Evolutionary conservation across 768 basidiomycete species (phyloP).

Genomic region (Clitopilus hobsonii): DNA sequence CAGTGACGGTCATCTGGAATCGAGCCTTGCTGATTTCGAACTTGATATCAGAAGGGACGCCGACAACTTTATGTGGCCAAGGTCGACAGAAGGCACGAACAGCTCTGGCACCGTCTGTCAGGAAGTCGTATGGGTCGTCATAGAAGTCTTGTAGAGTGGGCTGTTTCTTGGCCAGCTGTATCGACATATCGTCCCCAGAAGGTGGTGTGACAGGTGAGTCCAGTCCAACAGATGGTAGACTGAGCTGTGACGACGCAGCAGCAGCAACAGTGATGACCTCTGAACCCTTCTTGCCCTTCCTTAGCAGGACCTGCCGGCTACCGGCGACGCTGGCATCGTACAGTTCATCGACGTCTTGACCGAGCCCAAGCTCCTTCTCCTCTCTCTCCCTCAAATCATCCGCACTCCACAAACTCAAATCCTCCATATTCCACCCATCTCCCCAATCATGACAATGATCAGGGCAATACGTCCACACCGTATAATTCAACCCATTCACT

Average conservation of each 20-base stretch:
- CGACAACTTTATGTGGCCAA: conserved; percentile 74
- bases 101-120: conserved; percentile 85
- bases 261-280: conserved; percentile 6
- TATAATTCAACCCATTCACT: conserved; percentile 68
- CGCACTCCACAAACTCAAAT: conserved; percentile 81
- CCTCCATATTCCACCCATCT: conserved; percentile 96
- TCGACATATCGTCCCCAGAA: conserved; percentile 1
- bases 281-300: conserved; percentile 20
- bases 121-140: conserved; percentile 59
- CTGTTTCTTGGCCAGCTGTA: conserved; percentile 1
- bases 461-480: conserved; percentile 85
- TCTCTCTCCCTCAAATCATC: conserved; percentile 52
- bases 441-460: conserved; percentile 87
- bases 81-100: conserved; percentile 82
- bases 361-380: too few relatives aligned
- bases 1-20: conserved; percentile 67
- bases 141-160: conserved; percentile 15
- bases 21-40: conserved; percentile 72
- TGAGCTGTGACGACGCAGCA: conserved; percentile 20
- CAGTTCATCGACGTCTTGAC: conserved; percentile 10
- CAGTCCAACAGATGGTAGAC: conserved; percentile 16
- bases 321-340: conserved; percentile 19
- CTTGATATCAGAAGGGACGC: conserved; percentile 55
- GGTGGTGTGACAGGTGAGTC: conserved; percentile 6
- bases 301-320: conserved; percentile 36